Evolutionary conservation across 352 stramenopile genomes (phyloP).

Genomic region (Elongisporangium prolatum): DNA sequence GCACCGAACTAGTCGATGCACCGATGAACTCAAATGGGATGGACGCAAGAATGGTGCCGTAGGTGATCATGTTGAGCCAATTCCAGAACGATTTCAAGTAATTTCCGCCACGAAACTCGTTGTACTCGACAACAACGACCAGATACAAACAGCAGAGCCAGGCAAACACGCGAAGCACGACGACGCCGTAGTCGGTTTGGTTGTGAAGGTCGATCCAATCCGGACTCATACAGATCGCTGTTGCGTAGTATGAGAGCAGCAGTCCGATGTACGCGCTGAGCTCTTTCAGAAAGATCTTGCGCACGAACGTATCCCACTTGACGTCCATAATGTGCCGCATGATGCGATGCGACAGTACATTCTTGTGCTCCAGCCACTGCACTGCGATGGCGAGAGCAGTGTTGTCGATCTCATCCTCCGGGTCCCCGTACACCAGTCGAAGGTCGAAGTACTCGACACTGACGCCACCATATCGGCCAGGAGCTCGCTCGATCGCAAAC

Average conservation of each 20-base stretch:
- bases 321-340: slow-evolving; percentile 43
- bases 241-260: slow-evolving; percentile 47
- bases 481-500: slow-evolving; percentile 46
- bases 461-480: slow-evolving; percentile 23
- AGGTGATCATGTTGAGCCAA: slow-evolving; percentile 44
- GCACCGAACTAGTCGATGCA: slow-evolving; percentile 18
- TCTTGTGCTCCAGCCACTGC: slow-evolving; percentile 20
- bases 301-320: slow-evolving; percentile 60
- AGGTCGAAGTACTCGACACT: slow-evolving; percentile 50
- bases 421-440: slow-evolving; percentile 42
- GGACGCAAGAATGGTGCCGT: slow-evolving; percentile 34
- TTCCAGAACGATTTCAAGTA: slow-evolving; percentile 72
- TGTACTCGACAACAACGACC: slow-evolving; percentile 40
- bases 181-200: slow-evolving; percentile 37
- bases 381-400: slow-evolving; percentile 47
- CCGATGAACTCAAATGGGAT: slow-evolving; percentile 46
- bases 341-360: slow-evolving; percentile 46
- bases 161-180: slow-evolving; percentile 26
- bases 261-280: slow-evolving; percentile 42
- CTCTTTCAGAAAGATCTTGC: slow-evolving; percentile 41
- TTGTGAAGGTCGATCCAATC: slow-evolving; percentile 39
- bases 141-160: slow-evolving; percentile 58
- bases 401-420: slow-evolving; percentile 32
- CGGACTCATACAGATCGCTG: slow-evolving; percentile 45
- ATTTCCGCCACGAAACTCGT: slow-evolving; percentile 39